Percentiles rank a stretch among this genome's conserved stretches.
phyloP scores from a whole-genome alignment of 257 asterid species.

The Jacaranda copaia region DNA sequence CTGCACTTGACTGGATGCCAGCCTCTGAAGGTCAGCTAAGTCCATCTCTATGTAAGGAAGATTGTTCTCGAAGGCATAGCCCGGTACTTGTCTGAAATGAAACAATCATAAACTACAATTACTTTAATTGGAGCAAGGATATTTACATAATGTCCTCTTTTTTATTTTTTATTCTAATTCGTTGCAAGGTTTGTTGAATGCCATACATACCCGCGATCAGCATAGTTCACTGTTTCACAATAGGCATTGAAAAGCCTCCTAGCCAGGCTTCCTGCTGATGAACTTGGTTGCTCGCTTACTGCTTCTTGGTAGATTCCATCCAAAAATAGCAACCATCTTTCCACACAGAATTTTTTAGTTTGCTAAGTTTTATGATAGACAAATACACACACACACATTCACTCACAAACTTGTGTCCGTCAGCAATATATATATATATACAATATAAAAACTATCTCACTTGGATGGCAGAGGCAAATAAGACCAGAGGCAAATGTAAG shows the following conservation, averaged over 20 bases:
- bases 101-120: not conserved
- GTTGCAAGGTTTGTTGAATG: not conserved
- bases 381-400: not conserved
- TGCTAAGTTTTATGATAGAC: too few relatives aligned
- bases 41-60: conserved; percentile 55
- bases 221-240: conserved; percentile 38
- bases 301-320: conserved; percentile 58
- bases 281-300: conserved; percentile 40
- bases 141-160: not conserved
- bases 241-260: conserved; percentile 58
- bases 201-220: conserved; percentile 47
- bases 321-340: conserved; percentile 56
- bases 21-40: conserved; percentile 37
- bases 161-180: not conserved
- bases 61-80: conserved; percentile 61
- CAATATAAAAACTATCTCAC: conserved; percentile 31
- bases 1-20: conserved; percentile 50
- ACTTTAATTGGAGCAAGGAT: too few relatives aligned
- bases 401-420: not conserved
- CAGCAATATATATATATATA: not conserved
- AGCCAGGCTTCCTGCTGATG: conserved; percentile 58
- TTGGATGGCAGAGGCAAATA: conserved; percentile 53
- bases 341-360: too few relatives aligned
- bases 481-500: conserved; percentile 78
- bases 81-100: conserved; percentile 63